Base-by-base conservation (phyloP, 2,329 filamentous ascomycete genomes). In the Fusarium tuaranense region DNA sequence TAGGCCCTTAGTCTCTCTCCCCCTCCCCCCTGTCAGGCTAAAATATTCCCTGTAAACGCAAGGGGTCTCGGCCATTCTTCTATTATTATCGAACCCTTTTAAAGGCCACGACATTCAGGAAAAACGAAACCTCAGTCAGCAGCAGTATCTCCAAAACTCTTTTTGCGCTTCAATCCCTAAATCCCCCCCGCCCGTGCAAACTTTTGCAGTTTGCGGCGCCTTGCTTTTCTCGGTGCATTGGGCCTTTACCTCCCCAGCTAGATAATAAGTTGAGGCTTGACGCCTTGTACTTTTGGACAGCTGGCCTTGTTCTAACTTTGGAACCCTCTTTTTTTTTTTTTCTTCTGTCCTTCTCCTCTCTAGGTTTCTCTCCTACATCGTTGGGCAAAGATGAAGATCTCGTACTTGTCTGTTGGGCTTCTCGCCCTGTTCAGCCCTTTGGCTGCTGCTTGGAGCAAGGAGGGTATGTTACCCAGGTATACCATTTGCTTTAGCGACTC, bases 401-500 rank as follows among this genome's bases (percentile, higher is more conserved):
- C 90, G 68, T 85, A 92, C 77, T 85, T 94, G 78, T 88, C 92
- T 63, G 80, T 96, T 76, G 88, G 94, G 83, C 88, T 96, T 70
- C 84, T 94, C 83, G 90, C 91, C 85, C 84, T 93, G 77, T 84
- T 95, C 75, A 89, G 89, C 70, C 88, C 91, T 44, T 84, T 95
- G 72, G 90, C 90, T 69, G 89, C 91, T 60, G 94, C 94, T 57
- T 98, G 95, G 94, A 91, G 91, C 67, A 97, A 97, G 84, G 94
- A 97, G 89, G 94, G 94, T 93, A 84, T 77, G 87, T 82, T 20
- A 34, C 59, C 7, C 20, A 48, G 20, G 36, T 30, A 53, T 10
- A 53, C 62, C 25, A 41, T 53, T 16, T 9, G 18, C 18, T 65
- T 60, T 46, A 13, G 61, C 60, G 51, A 63, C n/a, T 51, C 39